Evolutionary conservation across 228 moss, liverwort and hornwort species (phyloP), one percentile per base, ranked within the genome.

Genomic region (Sphagnum magellanicum): DNA sequence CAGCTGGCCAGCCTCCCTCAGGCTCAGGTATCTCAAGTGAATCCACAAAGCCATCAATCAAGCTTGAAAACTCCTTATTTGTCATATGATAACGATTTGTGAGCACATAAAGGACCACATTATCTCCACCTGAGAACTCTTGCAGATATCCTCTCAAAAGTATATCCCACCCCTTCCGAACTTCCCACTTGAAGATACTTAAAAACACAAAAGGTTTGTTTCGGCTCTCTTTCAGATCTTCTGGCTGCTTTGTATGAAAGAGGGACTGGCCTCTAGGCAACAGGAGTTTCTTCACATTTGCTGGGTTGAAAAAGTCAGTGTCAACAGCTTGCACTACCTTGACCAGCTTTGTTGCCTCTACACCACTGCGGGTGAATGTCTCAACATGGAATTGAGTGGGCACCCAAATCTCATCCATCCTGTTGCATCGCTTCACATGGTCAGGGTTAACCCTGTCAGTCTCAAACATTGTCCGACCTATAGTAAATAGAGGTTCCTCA

Each of bases 381-480:
- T 84, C 73, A 6, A 87, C 47, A 59, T 87, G 84, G 71, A 87
- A 87, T 63, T 79, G 76, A 5, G 77, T 81, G 8, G 87, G 87
- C 11, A 87, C 77, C 87, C 87, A 87, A 52, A 87, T 63, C 79
- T 87, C 84, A 73, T 87, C 81, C 87, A 87, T 84, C 65, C 14
- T 72, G 71, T 87, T 87, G 74, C 84, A 87, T 4, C 87, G 79
- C 16, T 69, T 67, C 6, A 87, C 75, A 59, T 87, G 87, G 63
- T 79, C 72, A 63, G 79, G 70, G 8, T 71, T 77, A 4, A 87
- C 81, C 14, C 76, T 75, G 63, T 84, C 75, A n/a, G 87, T 87
- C 78, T 87, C 87, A 58, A 84, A 84, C 84, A 87, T 87, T 53
- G 87, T 87, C 67, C 87, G 81, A 58, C 87, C 87, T 10, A 87